Percentiles rank a stretch among this genome's conserved stretches.
These are phyloP conservation scores for Fusarium mexicanum DNA, from an alignment of 2,329 filamentous ascomycete genomes.

Conservation along the genomic window DNA sequence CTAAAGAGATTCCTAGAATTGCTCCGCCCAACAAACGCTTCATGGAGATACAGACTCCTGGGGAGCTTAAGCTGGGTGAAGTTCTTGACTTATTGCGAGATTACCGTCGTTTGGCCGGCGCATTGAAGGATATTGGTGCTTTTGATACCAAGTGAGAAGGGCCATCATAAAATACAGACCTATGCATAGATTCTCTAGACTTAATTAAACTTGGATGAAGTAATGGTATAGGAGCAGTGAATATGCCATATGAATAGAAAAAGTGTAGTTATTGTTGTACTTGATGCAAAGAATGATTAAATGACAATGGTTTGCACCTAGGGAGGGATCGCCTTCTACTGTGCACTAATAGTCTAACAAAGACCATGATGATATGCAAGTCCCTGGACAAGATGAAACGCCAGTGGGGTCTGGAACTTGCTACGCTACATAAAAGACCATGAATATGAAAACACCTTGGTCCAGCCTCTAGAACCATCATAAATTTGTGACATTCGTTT, in stretches of 20 bases:
- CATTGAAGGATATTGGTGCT: conserved; percentile 69
- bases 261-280: background rate
- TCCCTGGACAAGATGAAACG: background rate
- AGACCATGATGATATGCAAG: background rate
- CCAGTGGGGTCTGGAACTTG: background rate
- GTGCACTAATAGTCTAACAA: conserved; percentile 9
- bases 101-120: conserved; percentile 75
- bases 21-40: conserved; percentile 77
- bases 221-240: background rate
- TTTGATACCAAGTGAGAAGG: conserved; percentile 57
- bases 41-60: conserved; percentile 75
- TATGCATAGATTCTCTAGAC: conserved; percentile 21
- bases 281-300: background rate
- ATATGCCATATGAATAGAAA: background rate
- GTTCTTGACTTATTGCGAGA: conserved; percentile 77
- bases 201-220: conserved; percentile 14
- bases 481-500: background rate
- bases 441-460: background rate
- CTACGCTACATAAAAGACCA: conserved; percentile 11
- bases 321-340: conserved; percentile 12
- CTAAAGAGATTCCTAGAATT: conserved; percentile 65
- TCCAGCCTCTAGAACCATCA: background rate
- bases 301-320: conserved; percentile 5
- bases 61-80: conserved; percentile 77
- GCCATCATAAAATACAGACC: background rate